Evolutionary conservation across 352 stramenopile genomes (phyloP), one percentile per base, ranked within the genome.

Genomic region (Nothophytophthora sp.): DNA sequence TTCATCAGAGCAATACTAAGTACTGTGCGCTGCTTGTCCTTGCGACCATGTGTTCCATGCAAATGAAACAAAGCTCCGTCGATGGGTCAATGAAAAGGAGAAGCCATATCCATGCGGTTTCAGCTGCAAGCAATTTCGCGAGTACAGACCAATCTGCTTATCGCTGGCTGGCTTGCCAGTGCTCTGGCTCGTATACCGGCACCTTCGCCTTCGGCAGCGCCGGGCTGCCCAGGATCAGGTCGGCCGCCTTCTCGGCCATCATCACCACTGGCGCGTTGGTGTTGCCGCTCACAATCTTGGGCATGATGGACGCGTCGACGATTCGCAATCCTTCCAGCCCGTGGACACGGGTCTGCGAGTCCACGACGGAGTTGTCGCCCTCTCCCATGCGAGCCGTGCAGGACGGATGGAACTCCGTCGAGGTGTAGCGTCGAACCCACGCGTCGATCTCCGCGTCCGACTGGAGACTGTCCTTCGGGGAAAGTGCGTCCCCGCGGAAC

Each of bases 221-320:
- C 10, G 53, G 37, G 38, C 74, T 76, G 38, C 70, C 74, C 20
- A 86, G 63, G 35, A 98, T 94, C 50, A 96, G 86, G 45, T 96
- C 82, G 29, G 90, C 87, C 2, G 81, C 86, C 55, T 95, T 95
- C 53, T 98, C 90, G 5, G 81, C 90, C 16, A 97, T 60, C 66
- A 96, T 92, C 61, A 96, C 90, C 16, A 90, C 81, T 4, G 90
- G 95, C 2, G 66, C 85, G 66, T 98, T 96, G 11, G 94, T 74
- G 64, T 98, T 98, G 29, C 91, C 91, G 47, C 88, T 96, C 46
- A 95, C 67, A 44, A 97, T 95, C 57, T 81, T 88, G 33, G 90
- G 90, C 70, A 98, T 96, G 55, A 96, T 85, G 25, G 81, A 95
- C n/a, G 90, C 90, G 54, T 98, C 91, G 4, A 88, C 86, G 11